phyloP scores from a whole-genome alignment of 2,329 filamentous ascomycete genomes.

The Sphaerulina musiva region DNA sequence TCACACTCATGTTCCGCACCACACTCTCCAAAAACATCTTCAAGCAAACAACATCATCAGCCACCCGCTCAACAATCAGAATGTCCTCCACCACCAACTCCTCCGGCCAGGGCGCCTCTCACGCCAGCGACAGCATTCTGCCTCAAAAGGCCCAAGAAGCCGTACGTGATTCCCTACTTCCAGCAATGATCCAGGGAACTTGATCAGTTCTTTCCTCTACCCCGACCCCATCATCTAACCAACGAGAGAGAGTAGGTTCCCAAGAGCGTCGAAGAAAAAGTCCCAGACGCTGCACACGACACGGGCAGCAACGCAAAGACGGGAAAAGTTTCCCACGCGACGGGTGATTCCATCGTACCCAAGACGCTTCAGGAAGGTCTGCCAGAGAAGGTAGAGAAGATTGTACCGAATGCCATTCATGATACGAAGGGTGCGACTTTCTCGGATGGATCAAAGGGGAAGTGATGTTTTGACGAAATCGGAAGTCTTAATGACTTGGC shows the following conservation, averaged over 20 bases:
- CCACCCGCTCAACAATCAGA: background rate
- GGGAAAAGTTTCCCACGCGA: constrained; percentile 38
- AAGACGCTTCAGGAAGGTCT: constrained; percentile 41
- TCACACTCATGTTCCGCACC: background rate
- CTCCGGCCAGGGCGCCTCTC: constrained; percentile 38
- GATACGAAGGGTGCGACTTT: constrained; percentile 32
- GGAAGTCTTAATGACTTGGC: too few species aligned
- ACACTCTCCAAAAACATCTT: background rate
- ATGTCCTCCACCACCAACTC: constrained; percentile 22
- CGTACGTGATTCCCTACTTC: background rate
- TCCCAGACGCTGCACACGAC: constrained; percentile 13
- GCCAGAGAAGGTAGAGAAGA: constrained; percentile 41
- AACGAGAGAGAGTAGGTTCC: constrained; percentile 20
- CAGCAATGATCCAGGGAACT: too few species aligned
- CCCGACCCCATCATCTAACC: background rate
- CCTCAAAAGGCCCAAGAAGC: constrained; percentile 4
- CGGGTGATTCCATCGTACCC: constrained; percentile 38
- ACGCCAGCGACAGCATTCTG: constrained; percentile 29
- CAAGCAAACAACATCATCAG: background rate
- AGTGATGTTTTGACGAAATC: background rate
- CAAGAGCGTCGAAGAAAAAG: constrained; percentile 22
- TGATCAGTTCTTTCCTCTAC: too few species aligned
- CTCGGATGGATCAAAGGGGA: constrained; percentile 16
- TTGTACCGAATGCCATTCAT: constrained; percentile 41
- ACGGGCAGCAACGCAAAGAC: constrained; percentile 29